A percentile compares a stretch with the other conserved stretches of the same genome.
phyloP scores from a whole-genome alignment of 1,284 basidiomycete genomes.

The Boletus mariae region DNA sequence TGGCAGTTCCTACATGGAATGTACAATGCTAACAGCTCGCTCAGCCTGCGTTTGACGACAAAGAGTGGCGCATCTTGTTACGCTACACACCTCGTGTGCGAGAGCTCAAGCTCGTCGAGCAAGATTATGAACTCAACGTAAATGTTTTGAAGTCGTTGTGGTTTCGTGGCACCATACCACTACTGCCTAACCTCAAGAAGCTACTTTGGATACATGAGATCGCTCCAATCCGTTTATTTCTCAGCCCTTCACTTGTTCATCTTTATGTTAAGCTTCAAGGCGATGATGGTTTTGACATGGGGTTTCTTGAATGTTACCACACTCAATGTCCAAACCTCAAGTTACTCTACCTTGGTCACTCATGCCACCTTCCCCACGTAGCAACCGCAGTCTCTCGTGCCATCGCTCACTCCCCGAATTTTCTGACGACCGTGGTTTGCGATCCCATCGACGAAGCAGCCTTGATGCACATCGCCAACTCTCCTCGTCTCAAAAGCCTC shows the following conservation, averaged over 20 bases:
- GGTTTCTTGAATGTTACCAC: constrained; percentile 6
- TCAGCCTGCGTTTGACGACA: neutral
- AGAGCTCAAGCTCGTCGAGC: neutral
- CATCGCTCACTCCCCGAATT: neutral
- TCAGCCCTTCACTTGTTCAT: constrained; percentile 12
- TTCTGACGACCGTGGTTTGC: constrained; percentile 5
- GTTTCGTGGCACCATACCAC: constrained; percentile 1
- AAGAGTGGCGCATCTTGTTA: neutral
- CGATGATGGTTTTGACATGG: neutral
- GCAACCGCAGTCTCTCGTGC: constrained; percentile 6
- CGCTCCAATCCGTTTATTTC: constrained; percentile 5
- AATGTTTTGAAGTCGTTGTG: constrained; percentile 7
- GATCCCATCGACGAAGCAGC: neutral
- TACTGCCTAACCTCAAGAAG: constrained; percentile 17
- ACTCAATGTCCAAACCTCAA: constrained; percentile 10
- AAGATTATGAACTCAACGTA: constrained; percentile 33
- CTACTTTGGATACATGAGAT: constrained; percentile 2
- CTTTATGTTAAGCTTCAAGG: neutral
- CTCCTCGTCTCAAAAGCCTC: neutral
- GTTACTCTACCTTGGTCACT: neutral
- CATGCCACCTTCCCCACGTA: neutral
- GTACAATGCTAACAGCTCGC: neutral
- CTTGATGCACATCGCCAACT: constrained; percentile 2
- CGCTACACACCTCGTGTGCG: neutral
- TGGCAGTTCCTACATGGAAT: neutral